Evolutionary conservation across 805 yeast genomes (phyloP).

Genomic region (Groenewaldozyma salmanticensis): DNA sequence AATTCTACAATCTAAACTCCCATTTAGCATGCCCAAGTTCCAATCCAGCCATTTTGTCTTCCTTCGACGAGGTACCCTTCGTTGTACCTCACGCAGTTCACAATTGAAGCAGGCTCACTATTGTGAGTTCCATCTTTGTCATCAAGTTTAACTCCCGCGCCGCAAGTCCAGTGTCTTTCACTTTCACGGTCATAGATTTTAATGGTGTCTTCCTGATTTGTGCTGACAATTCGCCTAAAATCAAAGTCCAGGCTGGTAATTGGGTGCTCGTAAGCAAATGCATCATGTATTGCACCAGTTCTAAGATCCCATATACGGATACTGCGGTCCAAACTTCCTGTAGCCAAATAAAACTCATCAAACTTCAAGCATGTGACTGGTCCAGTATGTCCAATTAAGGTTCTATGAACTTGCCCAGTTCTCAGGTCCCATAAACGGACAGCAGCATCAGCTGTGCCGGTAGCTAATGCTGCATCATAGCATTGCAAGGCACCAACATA

Average conservation of each 20-base stretch:
- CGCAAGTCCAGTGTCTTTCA: conserved; percentile 45
- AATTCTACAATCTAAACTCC: too few relatives aligned
- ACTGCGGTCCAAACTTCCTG: conserved; percentile 56
- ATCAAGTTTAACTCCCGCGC: conserved; percentile 27
- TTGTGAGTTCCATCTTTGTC: not conserved
- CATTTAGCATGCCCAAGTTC: conserved; percentile 46
- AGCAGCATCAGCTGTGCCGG: conserved; percentile 68
- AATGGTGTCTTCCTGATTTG: conserved; percentile 40
- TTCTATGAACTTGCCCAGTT: conserved; percentile 53
- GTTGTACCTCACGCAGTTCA: conserved; percentile 40
- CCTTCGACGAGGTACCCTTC: conserved; percentile 65
- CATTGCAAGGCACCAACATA: conserved; percentile 62
- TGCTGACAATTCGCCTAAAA: conserved; percentile 42
- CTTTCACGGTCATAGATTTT: conserved; percentile 50
- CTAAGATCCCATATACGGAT: conserved; percentile 67
- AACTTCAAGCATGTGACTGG: conserved; percentile 60
- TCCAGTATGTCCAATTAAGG: conserved; percentile 58
- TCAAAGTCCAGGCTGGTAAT: conserved; percentile 53
- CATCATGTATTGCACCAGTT: conserved; percentile 51
- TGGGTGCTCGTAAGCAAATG: conserved; percentile 51
- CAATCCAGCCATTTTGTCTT: conserved; percentile 47
- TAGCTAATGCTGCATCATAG: conserved; percentile 66
- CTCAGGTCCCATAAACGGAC: conserved; percentile 72
- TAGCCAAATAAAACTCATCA: conserved; percentile 52
- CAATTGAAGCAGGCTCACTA: conserved; percentile 19